Base-by-base conservation (phyloP, 129 eudicot species). In the Pittosporum tobira region DNA sequence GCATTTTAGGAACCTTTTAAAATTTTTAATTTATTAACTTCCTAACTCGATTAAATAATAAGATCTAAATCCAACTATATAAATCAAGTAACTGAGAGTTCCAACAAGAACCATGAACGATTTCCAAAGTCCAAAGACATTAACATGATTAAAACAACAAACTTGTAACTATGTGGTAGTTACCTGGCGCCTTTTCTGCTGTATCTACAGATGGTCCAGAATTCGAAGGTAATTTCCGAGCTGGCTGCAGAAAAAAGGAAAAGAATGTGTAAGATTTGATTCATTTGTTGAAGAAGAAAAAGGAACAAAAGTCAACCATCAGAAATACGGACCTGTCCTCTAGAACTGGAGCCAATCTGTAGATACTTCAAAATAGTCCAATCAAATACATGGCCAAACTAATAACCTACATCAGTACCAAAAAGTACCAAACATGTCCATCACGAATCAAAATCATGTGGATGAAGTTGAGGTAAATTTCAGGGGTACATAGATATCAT, bases 351-450 rank as follows among this genome's bases (percentile, higher is more conserved):
- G 50, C 87, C 82, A 59, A 77, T 66, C 67, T 86, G 91, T 28
- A 91, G 95, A 75, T 86, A 86, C 79, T 86, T 82, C 76, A 86
- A 65, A 19, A 76, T 66, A 24, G 95, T 85, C 95, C 90, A 85
- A 79, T 81, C 94, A 61, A 81, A 85, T 12, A 85, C 87, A 81
- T 81, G 79, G 77, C 82, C 95, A 53, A 85, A 82, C 72, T 82
- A 87, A 74, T 82, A 86, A 43, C 91, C 91, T 82, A 82, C 60
- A 56, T 8, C 48, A 59, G 21, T 56, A 16, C 5, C 22, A 59
- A n/a, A 27, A 56, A 40, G 18, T 37, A 24, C 16, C 26, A 37
- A 1, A 59, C 16, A 5, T 19, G 19, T 38, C 29, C 30, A 45
- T 56, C 21, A 23, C 26, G 51, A 42, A 53, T 7, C 16, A 57